These are phyloP conservation scores for Pouteria campechiana DNA, from an alignment of 179 eudicot genomes.

Conservation along the genomic window DNA sequence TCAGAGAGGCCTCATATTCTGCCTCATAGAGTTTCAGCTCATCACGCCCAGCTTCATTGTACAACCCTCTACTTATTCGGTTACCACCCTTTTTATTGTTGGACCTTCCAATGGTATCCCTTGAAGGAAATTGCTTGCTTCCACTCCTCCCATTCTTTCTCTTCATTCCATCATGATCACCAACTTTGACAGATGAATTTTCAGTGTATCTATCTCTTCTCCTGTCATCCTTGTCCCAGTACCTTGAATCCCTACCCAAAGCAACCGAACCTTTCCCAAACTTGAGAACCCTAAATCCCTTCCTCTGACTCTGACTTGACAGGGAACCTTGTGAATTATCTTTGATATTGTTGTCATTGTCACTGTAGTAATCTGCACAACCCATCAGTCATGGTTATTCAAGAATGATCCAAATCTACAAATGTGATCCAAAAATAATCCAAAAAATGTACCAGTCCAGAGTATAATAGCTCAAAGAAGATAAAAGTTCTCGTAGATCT, in stretches of 20 bases:
- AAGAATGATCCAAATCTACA: too few relatives aligned
- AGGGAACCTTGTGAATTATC: constrained; percentile 83
- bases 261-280: constrained; percentile 72
- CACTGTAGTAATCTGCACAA: constrained; percentile 31
- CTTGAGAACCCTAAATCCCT: constrained; percentile 29
- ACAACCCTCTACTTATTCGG: constrained; percentile 38
- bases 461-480: too few relatives aligned
- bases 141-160: constrained; percentile 24
- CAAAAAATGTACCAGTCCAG: too few relatives aligned
- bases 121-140: too few relatives aligned
- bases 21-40: constrained; percentile 78
- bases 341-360: constrained; percentile 45
- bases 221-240: constrained; percentile 97
- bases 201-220: constrained; percentile 87
- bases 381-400: neutral
- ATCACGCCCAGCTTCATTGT: constrained; percentile 95
- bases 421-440: neutral
- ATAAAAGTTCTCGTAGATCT: too few relatives aligned
- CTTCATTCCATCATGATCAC: too few relatives aligned
- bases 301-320: constrained; percentile 52
- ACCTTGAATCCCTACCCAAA: constrained; percentile 80
- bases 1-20: constrained; percentile 82
- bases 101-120: constrained; percentile 11
- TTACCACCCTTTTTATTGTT: constrained; percentile 14
- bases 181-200: constrained; percentile 48